Conservation (phyloP, 208 protist genomes). For the Novymonas esmeraldas region DNA sequence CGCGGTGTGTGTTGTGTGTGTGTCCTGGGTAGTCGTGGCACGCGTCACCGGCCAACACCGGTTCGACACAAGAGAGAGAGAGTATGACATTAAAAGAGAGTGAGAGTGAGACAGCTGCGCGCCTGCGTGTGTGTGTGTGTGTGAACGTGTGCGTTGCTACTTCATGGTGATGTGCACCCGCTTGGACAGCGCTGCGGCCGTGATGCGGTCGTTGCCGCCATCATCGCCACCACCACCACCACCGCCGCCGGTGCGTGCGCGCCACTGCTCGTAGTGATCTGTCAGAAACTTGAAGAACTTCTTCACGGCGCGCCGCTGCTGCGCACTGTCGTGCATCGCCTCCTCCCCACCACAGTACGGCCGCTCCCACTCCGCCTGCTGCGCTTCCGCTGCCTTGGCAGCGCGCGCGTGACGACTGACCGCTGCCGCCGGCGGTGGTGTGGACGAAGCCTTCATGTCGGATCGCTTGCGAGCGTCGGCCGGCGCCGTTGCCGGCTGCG, state of each 20-base stretch:
- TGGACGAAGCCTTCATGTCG: too few relatives aligned
- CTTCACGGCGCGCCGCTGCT: slow-evolving; percentile 23
- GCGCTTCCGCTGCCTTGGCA: neutral
- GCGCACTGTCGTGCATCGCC: slow-evolving; percentile 2
- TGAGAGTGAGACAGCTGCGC: too few relatives aligned
- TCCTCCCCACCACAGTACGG: slow-evolving; percentile 67
- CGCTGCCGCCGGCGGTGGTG: neutral
- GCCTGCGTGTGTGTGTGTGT: neutral
- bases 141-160: slow-evolving; percentile 1
- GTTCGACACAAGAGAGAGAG: too few relatives aligned
- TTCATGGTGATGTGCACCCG: slow-evolving; percentile 27
- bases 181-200: slow-evolving; percentile 24
- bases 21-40: too few relatives aligned
- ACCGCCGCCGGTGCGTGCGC: too few relatives aligned
- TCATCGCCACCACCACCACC: too few relatives aligned
- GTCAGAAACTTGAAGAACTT: slow-evolving; percentile 43
- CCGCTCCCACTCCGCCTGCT: slow-evolving; percentile 14
- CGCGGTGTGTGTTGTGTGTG: too few relatives aligned
- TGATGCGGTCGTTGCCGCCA: slow-evolving; percentile 26
- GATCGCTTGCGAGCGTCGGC: neutral
- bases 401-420: neutral
- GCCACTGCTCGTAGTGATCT: slow-evolving; percentile 43
- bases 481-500: neutral
- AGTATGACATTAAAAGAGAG: too few relatives aligned
- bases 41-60: too few relatives aligned